Conservation (phyloP, 2,329 filamentous ascomycete genomes). For the Fusarium cyanostomum region DNA sequence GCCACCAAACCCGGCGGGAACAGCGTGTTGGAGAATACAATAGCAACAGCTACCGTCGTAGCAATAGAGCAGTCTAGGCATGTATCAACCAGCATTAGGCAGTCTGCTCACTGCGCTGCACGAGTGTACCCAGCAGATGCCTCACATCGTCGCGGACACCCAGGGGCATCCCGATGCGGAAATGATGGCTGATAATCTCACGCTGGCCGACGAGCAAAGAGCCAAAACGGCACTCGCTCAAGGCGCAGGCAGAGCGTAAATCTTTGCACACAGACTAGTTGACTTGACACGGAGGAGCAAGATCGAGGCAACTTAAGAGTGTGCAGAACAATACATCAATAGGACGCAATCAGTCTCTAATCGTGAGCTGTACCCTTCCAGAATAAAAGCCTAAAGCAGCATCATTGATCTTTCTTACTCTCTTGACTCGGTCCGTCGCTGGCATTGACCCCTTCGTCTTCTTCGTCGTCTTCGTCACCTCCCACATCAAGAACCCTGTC, state of each 20-base stretch:
- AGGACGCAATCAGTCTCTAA: neutral
- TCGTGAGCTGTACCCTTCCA: neutral
- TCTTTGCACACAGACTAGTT: slow-evolving; percentile 98
- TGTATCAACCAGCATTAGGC: slow-evolving; percentile 46
- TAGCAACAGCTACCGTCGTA: neutral
- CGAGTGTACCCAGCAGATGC: slow-evolving; percentile 51
- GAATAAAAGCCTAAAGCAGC: slow-evolving; percentile 5
- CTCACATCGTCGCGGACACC: slow-evolving; percentile 42
- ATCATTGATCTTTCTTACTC: slow-evolving; percentile 47
- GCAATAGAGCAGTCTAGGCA: slow-evolving; percentile 11
- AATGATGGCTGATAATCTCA: slow-evolving; percentile 46
- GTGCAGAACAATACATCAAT: slow-evolving; percentile 66
- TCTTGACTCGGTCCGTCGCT: slow-evolving; percentile 56
- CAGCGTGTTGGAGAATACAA: no score
- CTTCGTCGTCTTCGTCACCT: slow-evolving; percentile 64
- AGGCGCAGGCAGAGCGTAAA: slow-evolving; percentile 58
- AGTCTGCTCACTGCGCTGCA: slow-evolving; percentile 44
- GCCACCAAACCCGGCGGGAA: no score
- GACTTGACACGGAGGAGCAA: slow-evolving; percentile 81
- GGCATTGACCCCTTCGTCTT: slow-evolving; percentile 56
- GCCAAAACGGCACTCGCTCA: slow-evolving; percentile 63
- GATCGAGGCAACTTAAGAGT: slow-evolving; percentile 96
- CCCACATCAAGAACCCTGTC: slow-evolving; percentile 87
- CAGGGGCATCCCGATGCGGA: slow-evolving; percentile 42
- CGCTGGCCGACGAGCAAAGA: slow-evolving; percentile 42